Percentiles rank a stretch among this genome's conserved stretches.
These are phyloP conservation scores for Athelia psychrophila DNA, from an alignment of 1,284 basidiomycete genomes.

Conservation along the genomic window DNA sequence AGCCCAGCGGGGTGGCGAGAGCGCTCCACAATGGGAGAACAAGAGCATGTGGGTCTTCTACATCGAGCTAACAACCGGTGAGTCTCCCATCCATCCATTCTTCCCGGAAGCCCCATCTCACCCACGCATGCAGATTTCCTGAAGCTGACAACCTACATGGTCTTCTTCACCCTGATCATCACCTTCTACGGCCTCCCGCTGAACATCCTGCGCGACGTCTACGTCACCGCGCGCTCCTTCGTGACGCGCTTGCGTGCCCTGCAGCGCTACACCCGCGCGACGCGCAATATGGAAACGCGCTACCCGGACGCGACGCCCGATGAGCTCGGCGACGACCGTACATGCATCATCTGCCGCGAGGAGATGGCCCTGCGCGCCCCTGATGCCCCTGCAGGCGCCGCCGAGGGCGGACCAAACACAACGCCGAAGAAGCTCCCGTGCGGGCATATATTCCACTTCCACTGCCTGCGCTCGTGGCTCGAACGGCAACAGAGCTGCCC, in stretches of 20 bases:
- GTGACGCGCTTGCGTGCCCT: slow-evolving; percentile 84
- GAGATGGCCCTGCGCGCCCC: slow-evolving; percentile 70
- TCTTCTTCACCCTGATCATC: slow-evolving; percentile 92
- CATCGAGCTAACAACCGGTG: slow-evolving; percentile 89
- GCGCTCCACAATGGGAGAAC: slow-evolving; percentile 93
- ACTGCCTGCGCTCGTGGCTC: slow-evolving; percentile 96
- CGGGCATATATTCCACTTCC: slow-evolving; percentile 98
- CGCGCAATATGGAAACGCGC: slow-evolving; percentile 93
- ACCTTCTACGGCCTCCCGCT: slow-evolving; percentile 94
- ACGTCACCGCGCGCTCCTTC: slow-evolving; percentile 92
- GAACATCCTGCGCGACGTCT: slow-evolving; percentile 96
- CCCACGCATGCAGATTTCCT: slow-evolving; percentile 69
- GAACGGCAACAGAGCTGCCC: slow-evolving; percentile 96
- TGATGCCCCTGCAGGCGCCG: neutral
- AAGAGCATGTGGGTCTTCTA: slow-evolving; percentile 98
- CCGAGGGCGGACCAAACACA: slow-evolving; percentile 80
- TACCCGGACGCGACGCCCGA: slow-evolving; percentile 93
- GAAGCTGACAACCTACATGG: slow-evolving; percentile 89
- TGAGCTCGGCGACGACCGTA: slow-evolving; percentile 83
- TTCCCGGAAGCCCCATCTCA: slow-evolving; percentile 5
- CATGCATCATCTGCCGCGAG: slow-evolving; percentile 99
- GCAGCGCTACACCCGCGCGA: slow-evolving; percentile 90
- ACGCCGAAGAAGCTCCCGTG: slow-evolving; percentile 96
- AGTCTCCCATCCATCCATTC: slow-evolving; percentile 17
- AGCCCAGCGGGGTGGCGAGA: slow-evolving; percentile 72